phyloP scores from a whole-genome alignment of 1,139 yeast species.

The Groenewaldozyma auringiensis region DNA sequence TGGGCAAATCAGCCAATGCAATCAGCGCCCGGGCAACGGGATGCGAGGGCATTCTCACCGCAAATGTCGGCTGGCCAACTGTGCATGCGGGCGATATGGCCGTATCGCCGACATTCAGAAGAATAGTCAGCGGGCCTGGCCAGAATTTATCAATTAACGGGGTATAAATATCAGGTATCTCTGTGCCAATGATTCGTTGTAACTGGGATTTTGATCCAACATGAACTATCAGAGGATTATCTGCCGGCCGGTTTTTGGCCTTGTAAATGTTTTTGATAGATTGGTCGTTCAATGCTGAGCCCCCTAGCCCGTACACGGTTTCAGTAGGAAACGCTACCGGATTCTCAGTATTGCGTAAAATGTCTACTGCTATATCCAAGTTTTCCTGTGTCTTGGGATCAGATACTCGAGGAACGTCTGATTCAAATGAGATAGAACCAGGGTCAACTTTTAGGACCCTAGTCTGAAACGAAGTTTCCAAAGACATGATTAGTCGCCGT shows the following conservation, averaged over 20 bases:
- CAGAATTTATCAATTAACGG: slow-evolving; percentile 62
- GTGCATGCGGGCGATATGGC: slow-evolving; percentile 69
- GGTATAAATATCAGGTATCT: slow-evolving; percentile 58
- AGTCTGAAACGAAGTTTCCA: slow-evolving; percentile 26
- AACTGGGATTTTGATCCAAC: slow-evolving; percentile 72
- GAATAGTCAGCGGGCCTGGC: slow-evolving; percentile 94
- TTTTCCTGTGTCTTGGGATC: slow-evolving; percentile 40
- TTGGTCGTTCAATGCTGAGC: slow-evolving; percentile 66
- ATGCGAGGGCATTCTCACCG: slow-evolving; percentile 80
- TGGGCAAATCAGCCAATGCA: slow-evolving; percentile 75
- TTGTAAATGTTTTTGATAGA: slow-evolving; percentile 68
- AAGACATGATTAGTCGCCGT: background rate
- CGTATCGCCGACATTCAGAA: slow-evolving; percentile 51
- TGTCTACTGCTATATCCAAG: slow-evolving; percentile 50
- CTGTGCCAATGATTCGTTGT: slow-evolving; percentile 42
- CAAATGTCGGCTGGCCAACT: slow-evolving; percentile 81
- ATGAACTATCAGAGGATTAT: slow-evolving; percentile 88
- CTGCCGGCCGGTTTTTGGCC: slow-evolving; percentile 92
- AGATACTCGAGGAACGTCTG: slow-evolving; percentile 15
- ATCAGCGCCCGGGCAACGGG: slow-evolving; percentile 89
- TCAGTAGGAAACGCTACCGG: slow-evolving; percentile 95
- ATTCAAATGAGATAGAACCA: slow-evolving; percentile 34
- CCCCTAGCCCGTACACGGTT: slow-evolving; percentile 94
- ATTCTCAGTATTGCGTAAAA: slow-evolving; percentile 43
- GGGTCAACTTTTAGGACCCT: slow-evolving; percentile 42